Conservation (phyloP, 1,284 basidiomycete genomes). For the Sanghuangporus sanghuang region DNA sequence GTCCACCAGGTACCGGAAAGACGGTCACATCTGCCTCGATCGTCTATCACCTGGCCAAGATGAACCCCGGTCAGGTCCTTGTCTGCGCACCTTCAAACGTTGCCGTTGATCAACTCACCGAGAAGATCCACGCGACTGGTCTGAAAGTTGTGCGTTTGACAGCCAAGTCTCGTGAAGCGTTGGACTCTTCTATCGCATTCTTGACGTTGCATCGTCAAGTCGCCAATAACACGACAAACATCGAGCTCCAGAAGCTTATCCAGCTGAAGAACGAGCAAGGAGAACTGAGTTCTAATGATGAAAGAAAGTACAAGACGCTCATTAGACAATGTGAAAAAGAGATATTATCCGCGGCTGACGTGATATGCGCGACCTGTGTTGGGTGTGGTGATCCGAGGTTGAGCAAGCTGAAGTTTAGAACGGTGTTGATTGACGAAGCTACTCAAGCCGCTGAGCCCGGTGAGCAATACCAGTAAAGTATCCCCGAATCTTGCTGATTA, state of each 20-base stretch:
- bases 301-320: conserved; percentile 95
- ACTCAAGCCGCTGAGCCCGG: conserved; percentile 98
- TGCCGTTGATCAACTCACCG: conserved; percentile 97
- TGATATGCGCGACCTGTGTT: conserved; percentile 98
- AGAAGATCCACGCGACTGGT: conserved; percentile 97
- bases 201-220: conserved; percentile 97
- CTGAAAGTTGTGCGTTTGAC: conserved; percentile 97
- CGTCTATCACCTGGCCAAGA: conserved; percentile 97
- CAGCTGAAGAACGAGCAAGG: conserved; percentile 97
- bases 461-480: conserved; percentile 34
- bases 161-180: conserved; percentile 95
- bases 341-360: conserved; percentile 91
- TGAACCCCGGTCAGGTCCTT: conserved; percentile 99
- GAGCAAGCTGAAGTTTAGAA: conserved; percentile 96
- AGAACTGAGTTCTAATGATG: conserved; percentile 93
- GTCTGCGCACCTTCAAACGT: conserved; percentile 99
- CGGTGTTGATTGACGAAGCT: conserved; percentile 97
- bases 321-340: conserved; percentile 96
- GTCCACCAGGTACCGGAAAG: conserved; percentile 98
- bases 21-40: conserved; percentile 99
- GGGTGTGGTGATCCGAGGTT: conserved; percentile 95
- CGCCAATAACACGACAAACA: conserved; percentile 89
- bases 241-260: conserved; percentile 96
- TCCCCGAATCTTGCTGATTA: conserved; percentile 19
- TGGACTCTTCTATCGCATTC: conserved; percentile 91